phyloP scores from a whole-genome alignment of 305 asterid genomes.

The Fraxinus floribunda region DNA sequence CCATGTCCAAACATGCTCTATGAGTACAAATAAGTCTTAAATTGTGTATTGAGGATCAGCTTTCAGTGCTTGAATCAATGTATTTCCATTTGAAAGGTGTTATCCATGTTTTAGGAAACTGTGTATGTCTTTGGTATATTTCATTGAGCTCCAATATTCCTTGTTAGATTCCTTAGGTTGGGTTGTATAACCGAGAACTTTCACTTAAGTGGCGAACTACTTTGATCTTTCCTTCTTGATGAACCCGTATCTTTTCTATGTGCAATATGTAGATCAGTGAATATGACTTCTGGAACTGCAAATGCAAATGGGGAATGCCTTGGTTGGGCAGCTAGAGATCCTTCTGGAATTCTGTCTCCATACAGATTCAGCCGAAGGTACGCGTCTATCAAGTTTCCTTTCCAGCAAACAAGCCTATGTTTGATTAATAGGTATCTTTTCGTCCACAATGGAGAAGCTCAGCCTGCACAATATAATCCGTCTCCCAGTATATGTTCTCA shows the following conservation, averaged over 20 bases:
- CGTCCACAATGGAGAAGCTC: not conserved
- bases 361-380: slow-evolving; percentile 72
- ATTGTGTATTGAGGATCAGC: not conserved
- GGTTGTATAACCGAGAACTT: not conserved
- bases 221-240: not conserved
- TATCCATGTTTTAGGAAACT: not conserved
- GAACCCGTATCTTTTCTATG: not conserved
- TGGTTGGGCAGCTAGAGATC: slow-evolving; percentile 80
- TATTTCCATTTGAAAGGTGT: not conserved
- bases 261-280: not conserved
- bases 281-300: slow-evolving; percentile 5
- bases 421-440: not conserved
- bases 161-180: not conserved
- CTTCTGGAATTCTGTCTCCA: slow-evolving; percentile 75
- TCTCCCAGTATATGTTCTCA: not conserved
- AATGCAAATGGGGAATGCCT: slow-evolving; percentile 45
- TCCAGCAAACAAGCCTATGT: not conserved
- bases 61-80: too few relatives aligned
- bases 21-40: not conserved
- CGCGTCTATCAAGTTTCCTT: not conserved
- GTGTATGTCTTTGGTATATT: not conserved
- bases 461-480: not conserved
- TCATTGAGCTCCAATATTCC: not conserved
- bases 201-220: not conserved
- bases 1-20: not conserved